Base-by-base conservation (phyloP, 176 grass and related monocot species). In the Triticum dicoccoides region DNA sequence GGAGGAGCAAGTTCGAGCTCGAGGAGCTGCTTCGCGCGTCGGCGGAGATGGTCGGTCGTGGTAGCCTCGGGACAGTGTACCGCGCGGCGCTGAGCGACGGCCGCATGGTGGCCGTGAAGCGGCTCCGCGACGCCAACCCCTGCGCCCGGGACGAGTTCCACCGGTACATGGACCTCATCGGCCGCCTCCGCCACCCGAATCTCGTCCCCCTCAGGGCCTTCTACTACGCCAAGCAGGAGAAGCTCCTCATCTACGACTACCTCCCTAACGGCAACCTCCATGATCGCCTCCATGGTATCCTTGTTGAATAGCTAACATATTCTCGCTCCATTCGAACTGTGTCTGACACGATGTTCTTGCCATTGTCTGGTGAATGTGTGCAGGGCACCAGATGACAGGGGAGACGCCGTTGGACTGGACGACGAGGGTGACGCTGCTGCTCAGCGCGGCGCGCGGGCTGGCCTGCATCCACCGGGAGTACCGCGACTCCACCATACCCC, bases 221-320 rank as follows among this genome's bases (percentile, higher is more conserved):
- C 86, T 98, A 95, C 88, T 98, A 95, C 82, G 93, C 95, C 67
- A 87, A 90, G 65, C 93, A 93, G 56, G 95, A 98, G 93, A 98
- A 98, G 69, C 93, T 98, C 72, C 93, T 98, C 81, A 95, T 98
- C 88, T 92, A 91, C 66, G 95, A 98, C 69, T 92, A 87, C 88
- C 83, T 98, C 84, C 83, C 93, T 81, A 95, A 92, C 8, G 93
- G 91, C 88, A 93, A 88, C 87, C 89, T 98, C 80, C 88, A 93
- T 32, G 77, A 88, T 56, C 81, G 91, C 80, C 91, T 95, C 37
- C 93, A 95, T 69, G 86, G 90, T 95, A 85, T 4, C 21, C 4
- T 54, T 33, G 12, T n/a, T 9, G 25, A 39, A 30, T 54, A 18
- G 6, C 39, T 0, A 20, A 37, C 47, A 5, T 56, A 21, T 56